These are phyloP conservation scores for Solanum pennellii DNA, from an alignment of 257 asterid genomes.

Conservation along the genomic window DNA sequence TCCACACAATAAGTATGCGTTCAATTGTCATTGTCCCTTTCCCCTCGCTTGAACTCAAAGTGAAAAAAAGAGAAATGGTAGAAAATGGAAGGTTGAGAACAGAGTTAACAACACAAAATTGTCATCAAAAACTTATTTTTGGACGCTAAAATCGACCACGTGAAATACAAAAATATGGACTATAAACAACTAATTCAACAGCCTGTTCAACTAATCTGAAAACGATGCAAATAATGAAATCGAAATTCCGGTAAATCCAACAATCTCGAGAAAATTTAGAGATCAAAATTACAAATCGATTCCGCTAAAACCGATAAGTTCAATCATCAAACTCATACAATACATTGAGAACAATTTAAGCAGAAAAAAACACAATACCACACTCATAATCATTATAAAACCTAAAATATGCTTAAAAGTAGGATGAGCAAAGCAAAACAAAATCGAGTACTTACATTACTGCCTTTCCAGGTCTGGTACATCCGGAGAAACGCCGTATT, in stretches of 20 bases:
- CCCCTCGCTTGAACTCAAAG: not conserved
- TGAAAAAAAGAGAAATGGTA: not conserved
- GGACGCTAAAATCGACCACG: not conserved
- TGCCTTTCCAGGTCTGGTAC: constrained; percentile 34
- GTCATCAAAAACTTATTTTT: not conserved
- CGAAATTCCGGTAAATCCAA: not conserved
- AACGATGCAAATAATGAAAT: not conserved
- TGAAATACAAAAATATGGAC: not conserved
- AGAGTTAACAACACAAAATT: not conserved
- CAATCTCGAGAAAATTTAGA: not conserved
- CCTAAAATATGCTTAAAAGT: not conserved
- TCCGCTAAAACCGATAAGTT: not conserved
- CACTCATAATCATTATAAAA: not conserved
- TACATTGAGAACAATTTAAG: not conserved
- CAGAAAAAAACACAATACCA: not conserved
- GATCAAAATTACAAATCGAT: not conserved
- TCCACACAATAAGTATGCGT: not conserved
- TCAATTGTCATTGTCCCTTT: not conserved
- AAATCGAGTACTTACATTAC: constrained; percentile 12
- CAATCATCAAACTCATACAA: not conserved
- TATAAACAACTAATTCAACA: not conserved
- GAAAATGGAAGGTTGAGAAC: not conserved
- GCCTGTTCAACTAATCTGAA: not conserved
- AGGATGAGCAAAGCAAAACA: not conserved
- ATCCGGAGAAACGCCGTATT: constrained; percentile 4